A percentile compares a stretch with the other conserved stretches of the same genome.
phyloP scores from a whole-genome alignment of 73 alveolate species.

The Stentor roeselii region DNA sequence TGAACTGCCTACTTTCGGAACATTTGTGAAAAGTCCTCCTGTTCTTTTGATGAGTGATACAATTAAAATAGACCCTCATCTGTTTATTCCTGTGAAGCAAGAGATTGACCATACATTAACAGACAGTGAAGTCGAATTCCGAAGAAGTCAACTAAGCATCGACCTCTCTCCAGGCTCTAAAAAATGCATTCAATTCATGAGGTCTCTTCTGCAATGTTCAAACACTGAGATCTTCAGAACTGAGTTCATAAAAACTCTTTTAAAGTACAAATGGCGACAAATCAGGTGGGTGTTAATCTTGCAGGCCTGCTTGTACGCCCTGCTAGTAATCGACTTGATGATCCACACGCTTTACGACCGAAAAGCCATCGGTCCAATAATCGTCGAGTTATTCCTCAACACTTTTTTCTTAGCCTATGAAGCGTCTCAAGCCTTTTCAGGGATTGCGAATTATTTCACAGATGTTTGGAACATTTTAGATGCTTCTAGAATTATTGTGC shows the following conservation, averaged over 20 bases:
- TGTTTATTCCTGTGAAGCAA: not conserved
- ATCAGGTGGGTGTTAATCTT: not conserved
- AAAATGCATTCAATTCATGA: not conserved
- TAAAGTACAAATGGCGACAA: conserved; percentile 1
- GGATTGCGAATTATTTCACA: not conserved
- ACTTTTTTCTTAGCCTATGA: not conserved
- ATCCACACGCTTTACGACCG: not conserved
- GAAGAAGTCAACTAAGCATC: not conserved
- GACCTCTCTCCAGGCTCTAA: not conserved
- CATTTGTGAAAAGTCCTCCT: not conserved
- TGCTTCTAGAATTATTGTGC: not conserved
- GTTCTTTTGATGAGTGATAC: not conserved
- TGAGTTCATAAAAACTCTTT: not conserved
- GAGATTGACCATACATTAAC: not conserved
- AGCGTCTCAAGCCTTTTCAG: not conserved
- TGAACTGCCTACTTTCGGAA: conserved; percentile 11
- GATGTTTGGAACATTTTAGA: not conserved
- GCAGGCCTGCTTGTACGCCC: not conserved
- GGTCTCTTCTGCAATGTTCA: not conserved
- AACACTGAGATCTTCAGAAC: conserved; percentile 12
- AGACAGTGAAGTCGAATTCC: not conserved
- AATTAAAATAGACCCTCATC: not conserved
- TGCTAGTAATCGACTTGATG: not conserved
- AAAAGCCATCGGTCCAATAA: not conserved
- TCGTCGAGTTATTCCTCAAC: not conserved